These are phyloP conservation scores for Apium graveolens DNA, from an alignment of 129 eudicot genomes.

Conservation along the genomic window DNA sequence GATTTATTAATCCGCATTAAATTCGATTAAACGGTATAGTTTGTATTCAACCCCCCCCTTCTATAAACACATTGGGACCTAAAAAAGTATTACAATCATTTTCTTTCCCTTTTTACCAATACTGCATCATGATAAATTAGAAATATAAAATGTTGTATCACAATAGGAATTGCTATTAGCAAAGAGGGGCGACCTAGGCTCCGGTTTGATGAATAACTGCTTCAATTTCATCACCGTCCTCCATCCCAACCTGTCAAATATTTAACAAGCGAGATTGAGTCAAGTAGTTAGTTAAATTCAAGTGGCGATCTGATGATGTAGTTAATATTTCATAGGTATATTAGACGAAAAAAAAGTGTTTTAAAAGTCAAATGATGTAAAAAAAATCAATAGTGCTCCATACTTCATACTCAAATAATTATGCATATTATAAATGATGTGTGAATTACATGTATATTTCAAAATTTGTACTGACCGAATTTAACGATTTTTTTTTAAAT, in stretches of 20 bases:
- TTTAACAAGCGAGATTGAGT: background rate
- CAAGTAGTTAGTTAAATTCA: background rate
- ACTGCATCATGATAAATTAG: no score
- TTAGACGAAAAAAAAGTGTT: background rate
- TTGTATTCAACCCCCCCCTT: no score
- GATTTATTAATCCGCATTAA: no score
- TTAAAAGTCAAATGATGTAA: background rate
- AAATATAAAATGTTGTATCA: no score
- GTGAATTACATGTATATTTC: background rate
- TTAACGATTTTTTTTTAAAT: no score
- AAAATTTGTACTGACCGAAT: background rate
- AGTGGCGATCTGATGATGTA: background rate
- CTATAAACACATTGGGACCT: no score
- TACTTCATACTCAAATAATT: slow-evolving; percentile 18
- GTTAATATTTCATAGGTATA: background rate
- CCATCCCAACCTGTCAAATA: slow-evolving; percentile 16
- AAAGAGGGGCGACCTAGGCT: background rate
- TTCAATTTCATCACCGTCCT: slow-evolving; percentile 21
- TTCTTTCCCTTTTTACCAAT: no score
- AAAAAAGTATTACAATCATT: no score
- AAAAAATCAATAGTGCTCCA: background rate
- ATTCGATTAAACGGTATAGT: no score
- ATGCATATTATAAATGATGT: background rate
- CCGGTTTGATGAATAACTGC: slow-evolving; percentile 20
- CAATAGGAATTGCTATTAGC: background rate